Conservation (phyloP, 23 red algal species). For the Gracilaria gracilis region DNA sequence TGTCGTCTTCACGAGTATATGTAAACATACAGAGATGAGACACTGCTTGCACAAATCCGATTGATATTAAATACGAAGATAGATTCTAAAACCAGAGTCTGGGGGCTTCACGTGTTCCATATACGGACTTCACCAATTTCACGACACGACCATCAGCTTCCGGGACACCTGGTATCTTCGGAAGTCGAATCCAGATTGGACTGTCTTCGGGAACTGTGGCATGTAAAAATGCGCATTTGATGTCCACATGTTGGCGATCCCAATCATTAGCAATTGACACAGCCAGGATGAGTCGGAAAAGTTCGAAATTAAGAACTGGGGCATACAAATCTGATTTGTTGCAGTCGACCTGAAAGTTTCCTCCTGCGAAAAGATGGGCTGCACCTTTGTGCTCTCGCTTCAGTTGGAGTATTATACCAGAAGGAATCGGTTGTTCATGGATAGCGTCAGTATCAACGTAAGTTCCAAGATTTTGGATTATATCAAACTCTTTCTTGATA, state of each 20-base stretch:
- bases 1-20: not conserved
- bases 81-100: not conserved
- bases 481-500: too few relatives aligned
- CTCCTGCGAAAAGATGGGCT: not conserved
- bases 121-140: not conserved
- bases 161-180: not conserved
- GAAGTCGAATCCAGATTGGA: slow-evolving; percentile 17
- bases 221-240: slow-evolving; percentile 11
- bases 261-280: not conserved
- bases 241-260: slow-evolving; percentile 6
- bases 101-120: not conserved
- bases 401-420: not conserved
- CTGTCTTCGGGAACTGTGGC: slow-evolving; percentile 8
- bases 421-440: not conserved
- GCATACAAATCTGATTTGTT: slow-evolving; percentile 12
- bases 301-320: slow-evolving; percentile 22
- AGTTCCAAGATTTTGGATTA: too few relatives aligned
- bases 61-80: not conserved
- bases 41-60: not conserved
- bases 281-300: not conserved
- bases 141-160: not conserved
- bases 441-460: too few relatives aligned
- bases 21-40: not conserved
- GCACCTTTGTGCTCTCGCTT: not conserved
- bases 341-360: slow-evolving; percentile 3